Evolutionary conservation across 1,284 basidiomycete species (phyloP), one percentile per base, ranked within the genome.

Genomic region (Agroathelia rolfsii): DNA sequence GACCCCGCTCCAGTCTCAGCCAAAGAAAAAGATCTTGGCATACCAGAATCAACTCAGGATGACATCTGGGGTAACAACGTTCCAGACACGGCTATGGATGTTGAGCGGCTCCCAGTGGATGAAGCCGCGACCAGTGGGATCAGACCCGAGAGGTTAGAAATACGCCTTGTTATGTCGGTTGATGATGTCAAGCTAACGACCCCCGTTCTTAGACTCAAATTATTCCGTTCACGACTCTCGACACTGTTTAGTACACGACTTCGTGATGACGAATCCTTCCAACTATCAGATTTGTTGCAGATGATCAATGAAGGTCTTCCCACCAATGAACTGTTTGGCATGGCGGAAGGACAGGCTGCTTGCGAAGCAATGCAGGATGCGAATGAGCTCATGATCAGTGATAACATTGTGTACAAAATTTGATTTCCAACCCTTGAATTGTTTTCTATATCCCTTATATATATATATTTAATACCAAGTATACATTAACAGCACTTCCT

Each of bases 341-440:
- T 76, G 1, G 66, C 67, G 14, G 93, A 97, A 56, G 93, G 85
- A 5, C 76, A 69, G 13, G 64, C 67, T 37, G 80, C 82, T 27
- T 80, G 84, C 37, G 64, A 76, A 41, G 58, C 63, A 28, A 96
- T 97, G 93, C 69, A 76, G 32, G 77, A 84, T 25, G 69, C 68
- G 15, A 85, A 92, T 47, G 81, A 93, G 55, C 62, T 96, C 44
- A 90, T 96, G 87, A 70, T 89, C 45, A 78, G 77, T 38, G 85
- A 84, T 25, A 83, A 77, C 16, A 72, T 81, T 34, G 69, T 90
- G 35, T 85, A 83, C 55, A 80, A 73, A 50, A 71, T 83, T 32
- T 80, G 52, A 61, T 34, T 24, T 24, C 22, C 9, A 9, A n/a
- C 9, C 22, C 8, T 24, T n/a, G n/a, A n/a, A 24, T 24, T 8